Evolutionary conservation across 192 early-diverging fungal genomes (phyloP), one percentile per base, ranked within the genome.

Genomic region (Phycomyces nitens): DNA sequence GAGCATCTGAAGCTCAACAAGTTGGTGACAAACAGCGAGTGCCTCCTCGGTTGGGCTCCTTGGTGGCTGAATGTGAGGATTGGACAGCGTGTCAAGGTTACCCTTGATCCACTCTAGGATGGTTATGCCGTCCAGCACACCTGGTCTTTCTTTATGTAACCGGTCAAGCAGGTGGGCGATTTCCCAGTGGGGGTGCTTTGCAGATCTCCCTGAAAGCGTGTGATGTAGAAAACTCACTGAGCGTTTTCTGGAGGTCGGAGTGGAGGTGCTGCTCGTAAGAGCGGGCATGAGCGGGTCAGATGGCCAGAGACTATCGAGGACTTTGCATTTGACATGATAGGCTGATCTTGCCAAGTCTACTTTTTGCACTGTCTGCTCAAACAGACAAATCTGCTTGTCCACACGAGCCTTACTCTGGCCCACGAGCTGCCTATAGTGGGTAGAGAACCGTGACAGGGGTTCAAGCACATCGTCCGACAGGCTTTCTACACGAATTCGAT

Each of bases 81-180:
- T 34, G 29, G 29, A 34, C 16, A 43, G 58, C 1, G 58, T 12
- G 3, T 40, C 58, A 12, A 41, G 26, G 18, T 49, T 27, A 18
- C 44, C 58, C 27, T 43, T 49, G 6, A 60, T 14, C 58, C 58
- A 60, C n/a, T 60, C 58, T 27, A 49, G 47, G 14, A 60, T 20
- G 7, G 20, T 16, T n/a, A 47, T 23, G 0, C 58, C 58, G 5
- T 9, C 15, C 26, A 34, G 34, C 10, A n/a, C n/a, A n/a, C 2
- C 14, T 18, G 23, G 43, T 11, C 16, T 16, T 18, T 27, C 23
- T 9, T 41, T 6, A n/a, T 14, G 14, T 11, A 16, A 49, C n/a
- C 15, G 18, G 41, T 53, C 22, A 40, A 60, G 43, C 0, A 42
- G 18, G 26, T 43, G 11, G 1, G 58, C 58, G 10, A 60, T 26